These are phyloP conservation scores for Penicillium steckii DNA, from an alignment of 495 filamentous ascomycete genomes.

Conservation along the genomic window DNA sequence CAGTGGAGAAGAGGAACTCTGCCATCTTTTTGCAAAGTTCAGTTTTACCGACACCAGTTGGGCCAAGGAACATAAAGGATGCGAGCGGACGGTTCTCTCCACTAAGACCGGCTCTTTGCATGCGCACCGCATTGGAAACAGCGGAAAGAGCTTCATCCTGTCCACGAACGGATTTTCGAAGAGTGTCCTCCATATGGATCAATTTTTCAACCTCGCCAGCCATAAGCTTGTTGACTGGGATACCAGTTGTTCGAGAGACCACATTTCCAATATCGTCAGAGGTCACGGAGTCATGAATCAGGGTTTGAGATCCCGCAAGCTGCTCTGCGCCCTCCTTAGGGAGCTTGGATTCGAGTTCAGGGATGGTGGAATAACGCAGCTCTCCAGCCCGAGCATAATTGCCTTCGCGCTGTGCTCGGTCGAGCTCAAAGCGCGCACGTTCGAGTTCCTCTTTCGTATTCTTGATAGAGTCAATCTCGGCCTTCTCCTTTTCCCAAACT, in stretches of 20 bases:
- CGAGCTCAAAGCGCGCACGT: constrained; percentile 77
- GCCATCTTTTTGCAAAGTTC: constrained; percentile 97
- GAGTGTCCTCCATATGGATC: constrained; percentile 89
- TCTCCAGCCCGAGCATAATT: constrained; percentile 88
- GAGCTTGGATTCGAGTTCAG: constrained; percentile 71
- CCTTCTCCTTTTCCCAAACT: constrained; percentile 87
- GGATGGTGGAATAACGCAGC: constrained; percentile 82
- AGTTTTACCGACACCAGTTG: constrained; percentile 95
- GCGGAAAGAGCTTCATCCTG: constrained; percentile 92
- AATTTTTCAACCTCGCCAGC: constrained; percentile 89
- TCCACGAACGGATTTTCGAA: constrained; percentile 81
- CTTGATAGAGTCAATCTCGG: constrained; percentile 81
- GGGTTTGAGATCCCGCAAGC: constrained; percentile 43
- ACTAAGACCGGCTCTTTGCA: constrained; percentile 89
- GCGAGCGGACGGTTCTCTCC: constrained; percentile 89
- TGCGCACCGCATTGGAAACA: constrained; percentile 88
- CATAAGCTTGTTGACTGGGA: constrained; percentile 87
- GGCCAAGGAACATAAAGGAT: constrained; percentile 96
- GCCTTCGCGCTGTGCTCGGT: constrained; percentile 84
- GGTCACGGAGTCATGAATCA: constrained; percentile 91
- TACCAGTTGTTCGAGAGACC: constrained; percentile 87
- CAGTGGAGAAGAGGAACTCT: constrained; percentile 86
- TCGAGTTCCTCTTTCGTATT: constrained; percentile 82
- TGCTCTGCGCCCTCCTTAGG: constrained; percentile 67
- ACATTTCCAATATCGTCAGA: constrained; percentile 92